phyloP scores from a whole-genome alignment of 768 basidiomycete species.

The Boletus insuetus region DNA sequence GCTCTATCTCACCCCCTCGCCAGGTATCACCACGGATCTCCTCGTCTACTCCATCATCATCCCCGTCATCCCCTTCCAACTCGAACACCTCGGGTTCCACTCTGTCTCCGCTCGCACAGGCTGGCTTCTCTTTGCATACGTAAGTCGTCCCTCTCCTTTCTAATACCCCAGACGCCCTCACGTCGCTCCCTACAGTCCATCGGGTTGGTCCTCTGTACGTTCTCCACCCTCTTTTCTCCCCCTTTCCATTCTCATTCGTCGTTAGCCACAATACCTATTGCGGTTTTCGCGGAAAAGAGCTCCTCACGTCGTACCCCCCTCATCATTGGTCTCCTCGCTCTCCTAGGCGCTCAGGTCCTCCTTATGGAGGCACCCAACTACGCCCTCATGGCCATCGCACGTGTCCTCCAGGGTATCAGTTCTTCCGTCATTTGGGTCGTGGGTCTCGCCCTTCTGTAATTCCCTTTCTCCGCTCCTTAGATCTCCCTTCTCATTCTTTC shows the following conservation, averaged over 20 bases:
- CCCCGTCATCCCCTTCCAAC: constrained; percentile 63
- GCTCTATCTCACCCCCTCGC: neutral
- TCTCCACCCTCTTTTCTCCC: neutral
- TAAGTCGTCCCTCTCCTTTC: constrained; percentile 29
- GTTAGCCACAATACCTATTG: constrained; percentile 56
- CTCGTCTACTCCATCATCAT: constrained; percentile 62
- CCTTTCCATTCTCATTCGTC: neutral
- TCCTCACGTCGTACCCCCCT: constrained; percentile 47
- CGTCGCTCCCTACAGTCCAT: constrained; percentile 39
- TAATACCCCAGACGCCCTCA: neutral
- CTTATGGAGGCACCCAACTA: constrained; percentile 62
- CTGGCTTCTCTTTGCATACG: constrained; percentile 61
- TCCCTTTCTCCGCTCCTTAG: neutral
- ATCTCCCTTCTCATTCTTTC: constrained; percentile 10
- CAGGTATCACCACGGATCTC: constrained; percentile 47
- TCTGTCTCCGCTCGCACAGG: constrained; percentile 50
- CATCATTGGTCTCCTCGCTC: constrained; percentile 45
- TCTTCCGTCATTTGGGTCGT: constrained; percentile 64
- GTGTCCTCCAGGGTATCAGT: constrained; percentile 57
- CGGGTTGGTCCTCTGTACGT: constrained; percentile 54
- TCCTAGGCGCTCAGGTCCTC: constrained; percentile 55
- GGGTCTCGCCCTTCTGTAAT: constrained; percentile 57
- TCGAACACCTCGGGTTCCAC: constrained; percentile 46
- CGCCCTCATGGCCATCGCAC: constrained; percentile 54
- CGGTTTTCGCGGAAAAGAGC: constrained; percentile 52